Evolutionary conservation across 805 yeast species (phyloP).

Genomic region (Starmerella scarabaei): DNA sequence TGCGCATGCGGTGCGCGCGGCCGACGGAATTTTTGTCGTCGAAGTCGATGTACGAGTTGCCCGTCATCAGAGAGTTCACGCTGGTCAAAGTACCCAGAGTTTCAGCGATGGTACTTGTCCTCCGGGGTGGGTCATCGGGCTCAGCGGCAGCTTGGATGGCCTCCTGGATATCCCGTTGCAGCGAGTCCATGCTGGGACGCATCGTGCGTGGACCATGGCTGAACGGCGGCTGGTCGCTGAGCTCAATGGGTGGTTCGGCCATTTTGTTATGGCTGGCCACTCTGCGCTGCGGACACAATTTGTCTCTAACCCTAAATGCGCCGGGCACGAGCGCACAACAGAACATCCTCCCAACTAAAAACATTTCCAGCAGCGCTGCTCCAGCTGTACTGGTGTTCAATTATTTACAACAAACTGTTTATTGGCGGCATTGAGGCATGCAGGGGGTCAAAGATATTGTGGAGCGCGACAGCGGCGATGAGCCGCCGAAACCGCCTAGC

Average conservation of each 20-base stretch:
- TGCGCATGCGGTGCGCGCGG: background rate
- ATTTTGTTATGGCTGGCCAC: too few species aligned
- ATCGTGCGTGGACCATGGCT: background rate
- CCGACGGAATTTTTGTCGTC: conserved; percentile 2
- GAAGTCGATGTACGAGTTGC: conserved; percentile 14
- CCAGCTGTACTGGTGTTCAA: too few species aligned
- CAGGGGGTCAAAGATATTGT: conserved; percentile 19
- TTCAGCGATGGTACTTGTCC: conserved; percentile 3
- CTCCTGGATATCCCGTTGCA: conserved; percentile 14
- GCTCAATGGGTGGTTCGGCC: conserved; percentile 10
- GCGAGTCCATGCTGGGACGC: conserved; percentile 8
- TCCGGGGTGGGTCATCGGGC: background rate
- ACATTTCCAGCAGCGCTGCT: too few species aligned
- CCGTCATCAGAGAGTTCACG: conserved; percentile 8
- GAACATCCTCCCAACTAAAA: too few species aligned
- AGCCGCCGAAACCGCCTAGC: conserved; percentile 10
- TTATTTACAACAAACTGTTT: too few species aligned
- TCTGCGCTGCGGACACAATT: too few species aligned
- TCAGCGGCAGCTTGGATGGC: conserved; percentile 14
- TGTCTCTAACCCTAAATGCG: background rate
- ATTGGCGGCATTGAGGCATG: too few species aligned
- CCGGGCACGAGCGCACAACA: too few species aligned
- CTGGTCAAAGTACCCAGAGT: conserved; percentile 13
- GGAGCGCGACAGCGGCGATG: conserved; percentile 14
- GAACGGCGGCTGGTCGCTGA: background rate